A percentile compares a stretch with the other conserved stretches of the same genome.
phyloP scores from a whole-genome alignment of 148 eudicot species.

The Cornus controversa region DNA sequence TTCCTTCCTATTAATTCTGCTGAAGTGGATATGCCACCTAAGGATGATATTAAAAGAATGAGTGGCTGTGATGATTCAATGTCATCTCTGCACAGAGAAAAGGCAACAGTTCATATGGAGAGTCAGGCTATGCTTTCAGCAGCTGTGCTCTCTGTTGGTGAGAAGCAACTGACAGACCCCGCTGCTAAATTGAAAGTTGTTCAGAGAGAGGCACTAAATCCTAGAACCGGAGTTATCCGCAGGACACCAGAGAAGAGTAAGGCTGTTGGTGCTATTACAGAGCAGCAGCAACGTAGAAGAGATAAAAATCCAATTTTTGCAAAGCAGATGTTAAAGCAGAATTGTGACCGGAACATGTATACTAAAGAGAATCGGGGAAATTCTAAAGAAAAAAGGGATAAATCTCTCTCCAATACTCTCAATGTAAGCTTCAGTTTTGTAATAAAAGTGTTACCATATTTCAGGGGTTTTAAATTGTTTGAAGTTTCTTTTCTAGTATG shows the following conservation, averaged over 20 bases:
- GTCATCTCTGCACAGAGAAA: constrained; percentile 11
- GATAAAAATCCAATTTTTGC: constrained; percentile 22
- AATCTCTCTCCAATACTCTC: constrained; percentile 16
- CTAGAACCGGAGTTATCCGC: constrained; percentile 19
- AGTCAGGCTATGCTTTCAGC: constrained; percentile 19
- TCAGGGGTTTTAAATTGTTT: background rate
- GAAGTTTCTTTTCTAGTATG: background rate
- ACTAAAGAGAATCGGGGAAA: constrained; percentile 34
- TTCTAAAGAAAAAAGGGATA: constrained; percentile 37
- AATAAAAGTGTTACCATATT: constrained; percentile 5
- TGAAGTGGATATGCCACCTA: background rate
- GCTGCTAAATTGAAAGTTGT: constrained; percentile 21
- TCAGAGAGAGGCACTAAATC: constrained; percentile 26
- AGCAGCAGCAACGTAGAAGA: constrained; percentile 23
- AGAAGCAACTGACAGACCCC: constrained; percentile 25
- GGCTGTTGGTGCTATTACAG: constrained; percentile 14
- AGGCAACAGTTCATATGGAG: constrained; percentile 9
- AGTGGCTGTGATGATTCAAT: constrained; percentile 13
- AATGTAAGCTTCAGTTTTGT: constrained; percentile 34
- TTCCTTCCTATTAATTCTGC: constrained; percentile 12
- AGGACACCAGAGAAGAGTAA: constrained; percentile 25
- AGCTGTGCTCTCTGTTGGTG: constrained; percentile 15
- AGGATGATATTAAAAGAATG: constrained; percentile 3
- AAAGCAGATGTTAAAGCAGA: constrained; percentile 40
- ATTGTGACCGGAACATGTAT: constrained; percentile 18